Evolutionary conservation across 1,139 yeast species (phyloP), one percentile per base, ranked within the genome.

Genomic region (Suhomyces atakaporum): DNA sequence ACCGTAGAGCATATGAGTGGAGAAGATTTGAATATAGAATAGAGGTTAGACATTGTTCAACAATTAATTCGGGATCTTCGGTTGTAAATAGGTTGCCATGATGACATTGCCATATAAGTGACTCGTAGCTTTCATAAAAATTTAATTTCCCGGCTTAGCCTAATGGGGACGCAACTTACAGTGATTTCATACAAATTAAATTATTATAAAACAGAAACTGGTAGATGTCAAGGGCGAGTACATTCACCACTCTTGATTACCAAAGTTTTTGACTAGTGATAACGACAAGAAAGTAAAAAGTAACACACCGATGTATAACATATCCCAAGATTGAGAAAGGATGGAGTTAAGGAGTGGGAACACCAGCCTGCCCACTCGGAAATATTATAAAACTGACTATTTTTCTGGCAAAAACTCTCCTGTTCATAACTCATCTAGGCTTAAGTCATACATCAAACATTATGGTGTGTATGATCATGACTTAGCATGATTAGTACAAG

Each of bases 1-100:
- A 60, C 63, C 2, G 69, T 79, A 3, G 81, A 78, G 41, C 71
- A 66, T 39, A 56, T 65, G 58, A 53, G 54, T 37, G 70, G 69
- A 1, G 57, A 57, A 20, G 65, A 59, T n/a, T 34, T 50, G 20
- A 22, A 38, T n/a, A 21, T 37, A 18, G 40, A 33, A 12, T 4
- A 13, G 12, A 9, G 15, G 12, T n/a, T 24, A 13, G 28, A 10
- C 8, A 8, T 25, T 6, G 10, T 12, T 25, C 18, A 9, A 13
- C 18, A 7, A 8, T 25, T 19, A n/a, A n/a, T n/a, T n/a, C n/a
- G n/a, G n/a, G n/a, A n/a, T n/a, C n/a, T n/a, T n/a, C n/a, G n/a
- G n/a, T n/a, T n/a, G n/a, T n/a, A n/a, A n/a, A n/a, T n/a, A n/a
- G n/a, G n/a, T n/a, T n/a, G n/a, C n/a, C n/a, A n/a, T n/a, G n/a